These are phyloP conservation scores for Medakamo hakoo DNA, from an alignment of 139 green algal species.

Conservation along the genomic window DNA sequence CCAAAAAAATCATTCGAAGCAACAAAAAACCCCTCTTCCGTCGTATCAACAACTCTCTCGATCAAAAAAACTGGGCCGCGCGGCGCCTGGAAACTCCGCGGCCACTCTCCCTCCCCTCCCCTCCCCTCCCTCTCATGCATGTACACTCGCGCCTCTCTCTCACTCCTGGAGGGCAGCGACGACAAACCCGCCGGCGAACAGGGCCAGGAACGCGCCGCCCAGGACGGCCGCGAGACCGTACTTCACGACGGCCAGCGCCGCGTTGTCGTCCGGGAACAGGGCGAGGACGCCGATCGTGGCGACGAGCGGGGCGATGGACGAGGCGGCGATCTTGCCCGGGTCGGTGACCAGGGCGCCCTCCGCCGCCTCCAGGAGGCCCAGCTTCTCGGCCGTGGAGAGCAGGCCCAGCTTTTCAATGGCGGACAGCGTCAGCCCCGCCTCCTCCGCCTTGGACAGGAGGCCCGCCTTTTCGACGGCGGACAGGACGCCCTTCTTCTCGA, in stretches of 20 bases:
- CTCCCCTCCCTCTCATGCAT: too few species aligned
- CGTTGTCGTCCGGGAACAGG: constrained; percentile 29
- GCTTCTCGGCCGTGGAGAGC: constrained; percentile 32
- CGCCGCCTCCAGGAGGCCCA: constrained; percentile 26
- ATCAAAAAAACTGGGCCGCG: background rate
- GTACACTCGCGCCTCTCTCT: too few species aligned
- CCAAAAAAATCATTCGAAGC: too few species aligned
- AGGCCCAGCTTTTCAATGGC: constrained; percentile 36
- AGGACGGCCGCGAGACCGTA: constrained; percentile 10
- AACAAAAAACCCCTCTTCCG: too few species aligned
- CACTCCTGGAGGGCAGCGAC: constrained; percentile 28
- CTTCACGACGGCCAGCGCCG: constrained; percentile 6
- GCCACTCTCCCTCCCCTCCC: too few species aligned
- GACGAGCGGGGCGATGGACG: constrained; percentile 22
- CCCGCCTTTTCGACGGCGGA: constrained; percentile 64
- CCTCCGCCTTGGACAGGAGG: constrained; percentile 32
- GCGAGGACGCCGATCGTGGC: constrained; percentile 13
- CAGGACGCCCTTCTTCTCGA: constrained; percentile 68
- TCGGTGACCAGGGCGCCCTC: constrained; percentile 27
- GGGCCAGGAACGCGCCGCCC: constrained; percentile 5
- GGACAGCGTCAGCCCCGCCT: constrained; percentile 31
- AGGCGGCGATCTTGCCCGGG: constrained; percentile 23
- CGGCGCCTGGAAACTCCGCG: background rate
- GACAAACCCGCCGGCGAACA: constrained; percentile 24
- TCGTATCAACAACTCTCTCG: too few species aligned